phyloP scores from a whole-genome alignment of 2,329 filamentous ascomycete species.

The Hortaea werneckii region DNA sequence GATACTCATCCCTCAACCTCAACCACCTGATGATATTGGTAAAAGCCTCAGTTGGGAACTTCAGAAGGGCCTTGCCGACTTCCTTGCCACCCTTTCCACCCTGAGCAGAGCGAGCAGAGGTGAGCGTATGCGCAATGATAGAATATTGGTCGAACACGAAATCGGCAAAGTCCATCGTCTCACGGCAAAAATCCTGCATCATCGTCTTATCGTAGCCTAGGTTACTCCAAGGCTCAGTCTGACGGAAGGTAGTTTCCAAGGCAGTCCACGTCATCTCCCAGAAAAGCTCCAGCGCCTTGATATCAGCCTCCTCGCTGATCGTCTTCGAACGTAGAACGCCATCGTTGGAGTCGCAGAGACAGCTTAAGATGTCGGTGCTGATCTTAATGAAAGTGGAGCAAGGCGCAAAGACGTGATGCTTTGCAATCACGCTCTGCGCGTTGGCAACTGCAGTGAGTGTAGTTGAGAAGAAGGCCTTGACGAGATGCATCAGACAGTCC shows the following conservation, averaged over 20 bases:
- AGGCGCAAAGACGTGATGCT: constrained; percentile 49
- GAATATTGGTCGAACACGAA: constrained; percentile 74
- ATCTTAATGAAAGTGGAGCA: constrained; percentile 52
- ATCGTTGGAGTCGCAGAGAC: constrained; percentile 53
- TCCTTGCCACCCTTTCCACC: constrained; percentile 14
- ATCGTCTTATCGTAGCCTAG: constrained; percentile 59
- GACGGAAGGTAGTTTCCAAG: constrained; percentile 68
- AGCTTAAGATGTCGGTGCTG: constrained; percentile 51
- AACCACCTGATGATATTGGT: constrained; percentile 75
- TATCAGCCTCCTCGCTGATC: constrained; percentile 45
- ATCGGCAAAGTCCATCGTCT: constrained; percentile 90
- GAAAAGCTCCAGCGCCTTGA: constrained; percentile 59
- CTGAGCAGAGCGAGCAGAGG: constrained; percentile 29
- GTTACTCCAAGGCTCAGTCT: constrained; percentile 73
- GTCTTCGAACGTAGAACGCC: constrained; percentile 52
- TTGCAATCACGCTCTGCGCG: constrained; percentile 46
- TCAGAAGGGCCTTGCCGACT: constrained; percentile 48
- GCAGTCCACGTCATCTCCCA: constrained; percentile 80
- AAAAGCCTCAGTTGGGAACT: constrained; percentile 54
- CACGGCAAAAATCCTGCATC: constrained; percentile 89
- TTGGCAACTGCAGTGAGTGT: constrained; percentile 47
- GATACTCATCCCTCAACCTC: constrained; percentile 74
- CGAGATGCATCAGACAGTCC: constrained; percentile 51
- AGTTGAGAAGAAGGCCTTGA: constrained; percentile 47
- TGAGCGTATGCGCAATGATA: constrained; percentile 64